Evolutionary conservation across 2,329 filamentous ascomycete genomes (phyloP).

Genomic region (Colletotrichum sidae): DNA sequence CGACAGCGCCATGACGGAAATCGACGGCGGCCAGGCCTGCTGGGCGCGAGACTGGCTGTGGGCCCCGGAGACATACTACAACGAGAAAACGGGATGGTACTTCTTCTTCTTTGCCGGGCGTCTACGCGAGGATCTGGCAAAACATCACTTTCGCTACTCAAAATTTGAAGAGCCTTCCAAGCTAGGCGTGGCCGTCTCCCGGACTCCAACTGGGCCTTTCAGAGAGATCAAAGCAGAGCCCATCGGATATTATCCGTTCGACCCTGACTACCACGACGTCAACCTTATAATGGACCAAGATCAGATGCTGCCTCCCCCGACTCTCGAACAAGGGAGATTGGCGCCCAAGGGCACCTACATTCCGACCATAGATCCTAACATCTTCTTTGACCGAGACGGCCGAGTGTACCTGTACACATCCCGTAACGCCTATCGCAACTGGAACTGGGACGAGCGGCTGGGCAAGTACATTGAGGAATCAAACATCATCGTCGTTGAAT

Average conservation of each 20-base stretch:
- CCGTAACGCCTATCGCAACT: constrained; percentile 51
- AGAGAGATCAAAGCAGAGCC: constrained; percentile 46
- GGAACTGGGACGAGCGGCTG: constrained; percentile 49
- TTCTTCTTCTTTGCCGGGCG: constrained; percentile 52
- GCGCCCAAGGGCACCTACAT: constrained; percentile 51
- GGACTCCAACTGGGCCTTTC: constrained; percentile 48
- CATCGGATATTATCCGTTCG: constrained; percentile 50
- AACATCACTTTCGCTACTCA: constrained; percentile 49
- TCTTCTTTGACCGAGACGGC: constrained; percentile 38
- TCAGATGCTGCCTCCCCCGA: constrained; percentile 48
- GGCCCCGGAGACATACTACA: constrained; percentile 51
- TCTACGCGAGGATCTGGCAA: constrained; percentile 46
- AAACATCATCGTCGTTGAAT: constrained; percentile 51
- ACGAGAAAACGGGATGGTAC: constrained; percentile 50
- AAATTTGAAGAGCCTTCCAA: constrained; percentile 51
- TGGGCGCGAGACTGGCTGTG: constrained; percentile 52
- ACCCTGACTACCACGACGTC: constrained; percentile 49
- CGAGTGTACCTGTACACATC: constrained; percentile 45
- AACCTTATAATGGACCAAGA: constrained; percentile 52
- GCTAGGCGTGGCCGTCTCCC: constrained; percentile 49
- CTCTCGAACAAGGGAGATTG: constrained; percentile 40
- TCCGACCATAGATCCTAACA: constrained; percentile 42
- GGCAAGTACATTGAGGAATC: constrained; percentile 52
- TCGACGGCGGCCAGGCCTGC: constrained; percentile 48
- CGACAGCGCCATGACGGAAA: constrained; percentile 43